Conservation (phyloP, 2,329 filamentous ascomycete genomes). For the Fusarium illudens region DNA sequence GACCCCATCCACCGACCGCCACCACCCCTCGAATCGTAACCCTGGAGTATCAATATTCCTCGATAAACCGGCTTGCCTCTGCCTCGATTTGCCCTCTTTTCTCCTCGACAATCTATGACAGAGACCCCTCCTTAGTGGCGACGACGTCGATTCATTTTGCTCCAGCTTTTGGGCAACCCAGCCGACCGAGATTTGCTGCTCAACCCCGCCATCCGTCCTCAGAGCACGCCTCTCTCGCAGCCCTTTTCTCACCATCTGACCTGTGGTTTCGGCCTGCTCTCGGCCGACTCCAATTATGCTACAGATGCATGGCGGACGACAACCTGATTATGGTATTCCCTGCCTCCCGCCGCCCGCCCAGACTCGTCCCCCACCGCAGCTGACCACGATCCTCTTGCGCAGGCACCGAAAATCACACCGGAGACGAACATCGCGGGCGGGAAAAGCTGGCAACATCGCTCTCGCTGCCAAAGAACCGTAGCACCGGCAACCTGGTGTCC, state of each 20-base stretch:
- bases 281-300: conserved; percentile 52
- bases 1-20: conserved; percentile 15
- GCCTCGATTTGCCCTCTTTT: not conserved
- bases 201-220: conserved; percentile 40
- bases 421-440: conserved; percentile 53
- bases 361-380: conserved; percentile 24
- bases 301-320: conserved; percentile 54
- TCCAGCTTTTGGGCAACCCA: conserved; percentile 23
- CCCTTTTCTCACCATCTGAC: conserved; percentile 28
- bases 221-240: conserved; percentile 24
- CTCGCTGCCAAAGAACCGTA: conserved; percentile 70
- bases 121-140: conserved; percentile 12
- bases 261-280: conserved; percentile 32
- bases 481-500: conserved; percentile 68
- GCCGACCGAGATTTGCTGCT: conserved; percentile 41
- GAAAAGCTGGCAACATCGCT: conserved; percentile 57
- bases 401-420: conserved; percentile 47
- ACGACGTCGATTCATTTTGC: conserved; percentile 17
- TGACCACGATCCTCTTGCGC: conserved; percentile 31
- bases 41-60: conserved; percentile 29
- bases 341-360: conserved; percentile 5
- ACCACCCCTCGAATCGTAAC: conserved; percentile 23
- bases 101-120: conserved; percentile 16
- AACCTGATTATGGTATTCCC: conserved; percentile 52
- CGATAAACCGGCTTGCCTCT: conserved; percentile 15